phyloP scores from a whole-genome alignment of 169 alveolate species.

The Perkinsus chesapeaki region DNA sequence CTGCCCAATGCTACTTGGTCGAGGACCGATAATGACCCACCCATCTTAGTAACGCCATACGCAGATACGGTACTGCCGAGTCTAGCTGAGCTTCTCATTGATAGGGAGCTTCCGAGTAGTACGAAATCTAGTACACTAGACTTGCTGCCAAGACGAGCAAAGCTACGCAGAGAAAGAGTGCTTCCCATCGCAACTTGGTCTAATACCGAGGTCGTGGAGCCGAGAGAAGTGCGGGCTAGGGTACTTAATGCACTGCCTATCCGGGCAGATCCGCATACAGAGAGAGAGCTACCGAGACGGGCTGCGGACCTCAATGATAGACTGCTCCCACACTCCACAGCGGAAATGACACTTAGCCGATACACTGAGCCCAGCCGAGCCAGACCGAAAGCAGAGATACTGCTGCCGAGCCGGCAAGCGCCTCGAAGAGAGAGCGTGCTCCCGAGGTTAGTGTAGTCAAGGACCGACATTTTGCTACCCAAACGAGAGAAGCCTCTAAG shows the following conservation, averaged over 20 bases:
- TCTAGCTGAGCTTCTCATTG: not conserved
- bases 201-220: not conserved
- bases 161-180: not conserved
- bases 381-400: not conserved
- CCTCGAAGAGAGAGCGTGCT: not conserved
- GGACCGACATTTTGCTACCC: not conserved
- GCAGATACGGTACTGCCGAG: not conserved
- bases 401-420: not conserved
- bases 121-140: not conserved
- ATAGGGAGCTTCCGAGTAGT: not conserved
- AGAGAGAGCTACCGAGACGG: not conserved
- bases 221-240: not conserved
- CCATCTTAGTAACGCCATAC: not conserved
- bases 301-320: not conserved
- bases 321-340: not conserved
- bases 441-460: not conserved
- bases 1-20: not conserved
- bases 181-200: not conserved
- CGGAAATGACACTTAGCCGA: not conserved
- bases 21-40: not conserved
- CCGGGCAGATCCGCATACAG: not conserved
- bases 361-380: not conserved
- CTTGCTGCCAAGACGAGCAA: not conserved
- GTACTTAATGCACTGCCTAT: not conserved
- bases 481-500: not conserved